Conservation (phyloP, 257 asterid species). For the Nicotiana obtusifolia region DNA sequence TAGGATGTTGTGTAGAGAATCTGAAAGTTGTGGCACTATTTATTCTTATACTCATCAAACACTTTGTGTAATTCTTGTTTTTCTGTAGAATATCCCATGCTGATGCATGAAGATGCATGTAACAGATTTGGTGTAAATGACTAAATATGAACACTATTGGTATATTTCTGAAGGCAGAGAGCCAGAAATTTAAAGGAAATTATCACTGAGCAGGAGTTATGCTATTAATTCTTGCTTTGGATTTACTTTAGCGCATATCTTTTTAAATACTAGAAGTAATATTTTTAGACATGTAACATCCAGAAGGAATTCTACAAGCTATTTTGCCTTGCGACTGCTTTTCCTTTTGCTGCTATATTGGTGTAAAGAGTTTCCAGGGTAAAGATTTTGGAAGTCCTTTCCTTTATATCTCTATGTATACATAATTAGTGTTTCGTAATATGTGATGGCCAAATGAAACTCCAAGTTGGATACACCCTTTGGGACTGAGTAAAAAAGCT, state of each 20-base stretch:
- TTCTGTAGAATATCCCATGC: slow-evolving; percentile 5
- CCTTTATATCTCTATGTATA: background rate
- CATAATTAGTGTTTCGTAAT: background rate
- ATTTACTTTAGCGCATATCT: background rate
- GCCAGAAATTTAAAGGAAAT: background rate
- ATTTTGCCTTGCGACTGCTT: background rate
- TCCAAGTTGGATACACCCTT: background rate
- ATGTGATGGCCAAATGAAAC: background rate
- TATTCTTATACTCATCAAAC: background rate
- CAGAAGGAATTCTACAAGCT: background rate
- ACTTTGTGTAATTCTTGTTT: background rate
- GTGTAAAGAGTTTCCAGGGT: background rate
- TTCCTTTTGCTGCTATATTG: background rate
- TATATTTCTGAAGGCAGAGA: background rate
- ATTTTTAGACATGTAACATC: background rate
- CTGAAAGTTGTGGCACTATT: background rate
- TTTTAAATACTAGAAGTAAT: background rate
- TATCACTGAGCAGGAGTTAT: background rate
- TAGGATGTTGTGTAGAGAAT: background rate
- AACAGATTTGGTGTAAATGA: background rate
- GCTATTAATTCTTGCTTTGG: background rate
- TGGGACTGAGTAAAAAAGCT: background rate
- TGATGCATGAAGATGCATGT: background rate
- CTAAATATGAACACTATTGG: background rate
- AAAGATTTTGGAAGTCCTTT: background rate